Conservation (phyloP, 2,329 filamentous ascomycete genomes). For the Phoma herbarum region DNA sequence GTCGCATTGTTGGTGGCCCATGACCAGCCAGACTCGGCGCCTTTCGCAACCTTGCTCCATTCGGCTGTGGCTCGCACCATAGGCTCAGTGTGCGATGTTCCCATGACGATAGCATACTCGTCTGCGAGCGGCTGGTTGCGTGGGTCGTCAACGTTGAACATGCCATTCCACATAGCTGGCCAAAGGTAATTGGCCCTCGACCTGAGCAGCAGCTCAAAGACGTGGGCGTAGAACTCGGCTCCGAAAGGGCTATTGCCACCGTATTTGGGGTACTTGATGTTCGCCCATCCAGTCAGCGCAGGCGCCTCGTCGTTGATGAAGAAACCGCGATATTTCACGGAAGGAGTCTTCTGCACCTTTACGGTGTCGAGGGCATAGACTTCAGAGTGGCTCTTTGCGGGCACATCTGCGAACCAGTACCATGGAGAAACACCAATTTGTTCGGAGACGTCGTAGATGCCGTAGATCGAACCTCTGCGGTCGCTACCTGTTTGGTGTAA, state of each 20-base stretch:
- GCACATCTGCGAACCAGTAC: conserved; percentile 74
- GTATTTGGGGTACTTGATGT: conserved; percentile 60
- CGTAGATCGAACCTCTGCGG: conserved; percentile 72
- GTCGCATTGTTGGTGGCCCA: conserved; percentile 75
- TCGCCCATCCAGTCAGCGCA: conserved; percentile 72
- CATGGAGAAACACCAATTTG: conserved; percentile 77
- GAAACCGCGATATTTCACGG: conserved; percentile 73
- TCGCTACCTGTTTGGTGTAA: conserved; percentile 59
- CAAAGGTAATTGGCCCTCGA: conserved; percentile 78
- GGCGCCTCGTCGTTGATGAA: conserved; percentile 78
- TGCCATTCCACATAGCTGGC: conserved; percentile 75
- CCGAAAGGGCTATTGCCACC: conserved; percentile 58
- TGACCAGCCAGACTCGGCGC: conserved; percentile 64
- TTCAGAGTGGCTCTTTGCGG: conserved; percentile 59
- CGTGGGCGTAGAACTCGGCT: conserved; percentile 71
- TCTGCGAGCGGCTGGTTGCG: conserved; percentile 74
- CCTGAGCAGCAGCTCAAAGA: conserved; percentile 76
- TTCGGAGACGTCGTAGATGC: conserved; percentile 75
- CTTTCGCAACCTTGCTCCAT: conserved; percentile 60
- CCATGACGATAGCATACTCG: conserved; percentile 77
- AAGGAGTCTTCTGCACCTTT: conserved; percentile 67
- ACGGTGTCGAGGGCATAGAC: conserved; percentile 65
- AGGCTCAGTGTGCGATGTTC: conserved; percentile 77
- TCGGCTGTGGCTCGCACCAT: conserved; percentile 68
- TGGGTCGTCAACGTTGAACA: conserved; percentile 76